Evolutionary conservation across 2,329 filamentous ascomycete genomes (phyloP).

Genomic region (Cordyceps cateniannulata): DNA sequence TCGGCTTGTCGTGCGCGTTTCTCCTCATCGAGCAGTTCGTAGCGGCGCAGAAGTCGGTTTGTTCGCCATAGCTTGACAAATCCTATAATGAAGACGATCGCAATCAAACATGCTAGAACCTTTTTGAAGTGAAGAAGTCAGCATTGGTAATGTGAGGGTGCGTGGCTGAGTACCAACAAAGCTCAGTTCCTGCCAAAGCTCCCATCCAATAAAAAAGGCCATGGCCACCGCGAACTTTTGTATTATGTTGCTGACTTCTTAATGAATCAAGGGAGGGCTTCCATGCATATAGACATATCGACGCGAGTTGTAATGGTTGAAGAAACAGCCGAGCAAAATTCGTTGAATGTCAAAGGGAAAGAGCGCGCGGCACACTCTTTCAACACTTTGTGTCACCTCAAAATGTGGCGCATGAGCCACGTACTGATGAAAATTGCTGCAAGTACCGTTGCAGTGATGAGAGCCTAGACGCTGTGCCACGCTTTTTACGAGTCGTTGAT

Average conservation of each 20-base stretch:
- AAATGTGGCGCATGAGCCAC: neutral
- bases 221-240: constrained; percentile 28
- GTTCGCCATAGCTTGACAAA: constrained; percentile 60
- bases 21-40: constrained; percentile 60
- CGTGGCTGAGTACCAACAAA: constrained; percentile 56
- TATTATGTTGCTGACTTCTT: constrained; percentile 15
- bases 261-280: neutral
- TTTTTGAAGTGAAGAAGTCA: constrained; percentile 28
- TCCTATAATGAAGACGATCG: constrained; percentile 61
- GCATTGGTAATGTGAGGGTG: neutral
- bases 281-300: too few relatives aligned
- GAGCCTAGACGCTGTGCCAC: neutral
- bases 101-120: constrained; percentile 68
- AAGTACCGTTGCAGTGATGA: neutral
- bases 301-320: neutral
- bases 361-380: neutral
- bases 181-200: constrained; percentile 82
- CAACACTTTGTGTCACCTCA: neutral
- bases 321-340: neutral
- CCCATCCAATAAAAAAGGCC: constrained; percentile 63
- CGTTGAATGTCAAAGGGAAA: neutral
- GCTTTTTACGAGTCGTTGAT: neutral
- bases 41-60: constrained; percentile 47
- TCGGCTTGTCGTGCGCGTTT: constrained; percentile 48
- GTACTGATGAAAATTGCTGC: neutral